Evolutionary conservation across 176 grass and related monocot species (phyloP), one percentile per base, ranked within the genome.

Genomic region (Leersia perrieri): DNA sequence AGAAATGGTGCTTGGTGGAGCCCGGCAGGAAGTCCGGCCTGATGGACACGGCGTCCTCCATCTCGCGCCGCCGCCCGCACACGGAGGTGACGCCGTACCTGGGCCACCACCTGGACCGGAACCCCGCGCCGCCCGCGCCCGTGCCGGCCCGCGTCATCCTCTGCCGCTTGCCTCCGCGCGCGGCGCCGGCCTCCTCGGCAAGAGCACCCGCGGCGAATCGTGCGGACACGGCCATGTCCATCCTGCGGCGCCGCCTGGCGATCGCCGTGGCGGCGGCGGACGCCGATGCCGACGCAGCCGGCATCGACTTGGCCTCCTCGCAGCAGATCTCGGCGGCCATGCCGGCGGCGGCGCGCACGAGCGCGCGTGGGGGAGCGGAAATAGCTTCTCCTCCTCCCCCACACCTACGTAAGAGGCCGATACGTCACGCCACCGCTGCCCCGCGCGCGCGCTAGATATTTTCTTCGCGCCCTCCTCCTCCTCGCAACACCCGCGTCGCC

Each of bases 251-350:
- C n/a, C 73, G 30, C 42, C 63, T 60, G 44, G 38, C 53, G 14
- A 83, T 70, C 22, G 60, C 68, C 60, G 69, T 74, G n/a, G 57
- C 35, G 31, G 61, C 84, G 41, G 53, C 80, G n/a, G n/a, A n/a
- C 1, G 58, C 64, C 30, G 44, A 18, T 15, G 44, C 45, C 45
- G 45, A 3, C 16, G 45, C 45, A 7, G 58, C 33, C 36, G 74
- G 53, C 39, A 61, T 8, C 75, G 76, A 22, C 81, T 66, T 85
- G 49, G 79, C 87, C 33, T 83, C 82, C 35, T 87, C 82, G 63
- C 86, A 87, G 75, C 76, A 93, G 44, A 93, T 78, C 75, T 93
- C 90, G 45, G 45, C 45, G 60, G 79, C 90, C 93, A 90, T 92
- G n/a, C 10, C 30, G 33, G 41, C 7, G 22, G 20, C 20, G 22